Conservation (phyloP, 306 rosid species). For the Dryas octopetala region DNA sequence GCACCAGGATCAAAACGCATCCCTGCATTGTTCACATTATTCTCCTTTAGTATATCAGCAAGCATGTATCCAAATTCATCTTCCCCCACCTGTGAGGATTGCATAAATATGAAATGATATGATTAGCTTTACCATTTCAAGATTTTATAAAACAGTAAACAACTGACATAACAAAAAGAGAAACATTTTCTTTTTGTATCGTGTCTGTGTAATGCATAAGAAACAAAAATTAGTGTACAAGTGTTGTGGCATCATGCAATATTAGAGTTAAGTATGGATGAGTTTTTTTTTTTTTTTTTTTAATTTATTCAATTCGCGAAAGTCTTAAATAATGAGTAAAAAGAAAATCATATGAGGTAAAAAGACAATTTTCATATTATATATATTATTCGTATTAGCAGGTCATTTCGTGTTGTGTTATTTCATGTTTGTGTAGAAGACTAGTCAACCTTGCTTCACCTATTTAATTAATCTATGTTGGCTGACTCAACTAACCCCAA, state of each 20-base stretch:
- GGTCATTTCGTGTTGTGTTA: no score
- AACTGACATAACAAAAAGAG: neutral
- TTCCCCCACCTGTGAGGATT: constrained; percentile 74
- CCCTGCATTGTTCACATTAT: constrained; percentile 81
- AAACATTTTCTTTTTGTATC: neutral
- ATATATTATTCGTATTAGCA: no score
- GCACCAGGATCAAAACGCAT: constrained; percentile 91
- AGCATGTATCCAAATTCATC: constrained; percentile 99
- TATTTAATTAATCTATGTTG: no score
- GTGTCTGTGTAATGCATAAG: neutral
- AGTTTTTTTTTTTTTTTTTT: no score
- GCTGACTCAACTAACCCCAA: no score
- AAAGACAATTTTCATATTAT: no score
- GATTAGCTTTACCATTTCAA: neutral
- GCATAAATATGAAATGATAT: constrained; percentile 4
- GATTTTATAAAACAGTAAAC: neutral
- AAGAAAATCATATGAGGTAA: no score
- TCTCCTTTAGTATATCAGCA: constrained; percentile 78
- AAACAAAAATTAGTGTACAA: no score
- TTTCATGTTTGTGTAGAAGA: no score
- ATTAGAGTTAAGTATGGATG: neutral
- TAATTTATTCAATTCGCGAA: no score
- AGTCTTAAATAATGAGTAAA: no score
- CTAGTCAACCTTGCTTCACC: no score
- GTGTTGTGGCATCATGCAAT: neutral